Evolutionary conservation across 768 basidiomycete species (phyloP).

Genomic region (Dictyophora rubrovolvata): DNA sequence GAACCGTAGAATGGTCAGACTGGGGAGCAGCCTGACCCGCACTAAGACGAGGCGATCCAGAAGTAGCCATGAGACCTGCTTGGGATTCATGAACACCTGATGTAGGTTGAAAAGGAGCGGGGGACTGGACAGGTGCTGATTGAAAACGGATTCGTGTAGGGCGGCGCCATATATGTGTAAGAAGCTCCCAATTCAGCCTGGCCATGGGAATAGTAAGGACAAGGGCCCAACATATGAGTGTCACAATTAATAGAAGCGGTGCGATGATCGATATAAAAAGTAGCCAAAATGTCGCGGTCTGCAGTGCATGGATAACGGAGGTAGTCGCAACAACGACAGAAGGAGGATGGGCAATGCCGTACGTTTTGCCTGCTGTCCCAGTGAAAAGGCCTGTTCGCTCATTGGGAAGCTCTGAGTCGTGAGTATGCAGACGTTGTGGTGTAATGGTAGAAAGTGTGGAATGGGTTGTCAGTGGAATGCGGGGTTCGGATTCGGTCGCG

Average conservation of each 20-base stretch:
- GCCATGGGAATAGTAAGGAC: slow-evolving; percentile 98
- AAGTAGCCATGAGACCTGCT: slow-evolving; percentile 35
- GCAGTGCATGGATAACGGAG: slow-evolving; percentile 39
- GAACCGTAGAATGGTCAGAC: slow-evolving; percentile 65
- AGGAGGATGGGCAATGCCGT: slow-evolving; percentile 42
- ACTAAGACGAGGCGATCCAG: slow-evolving; percentile 65
- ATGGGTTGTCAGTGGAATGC: slow-evolving; percentile 31
- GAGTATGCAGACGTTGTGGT: slow-evolving; percentile 25
- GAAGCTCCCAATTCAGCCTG: slow-evolving; percentile 89
- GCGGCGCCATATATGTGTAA: slow-evolving; percentile 67
- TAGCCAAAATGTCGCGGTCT: slow-evolving; percentile 75
- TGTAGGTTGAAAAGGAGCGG: slow-evolving; percentile 30
- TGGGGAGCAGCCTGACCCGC: slow-evolving; percentile 82
- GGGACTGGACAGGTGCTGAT: slow-evolving; percentile 66
- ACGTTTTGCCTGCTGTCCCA: slow-evolving; percentile 43
- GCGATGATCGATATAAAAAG: slow-evolving; percentile 68
- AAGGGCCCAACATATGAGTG: slow-evolving; percentile 88
- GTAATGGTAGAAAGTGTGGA: slow-evolving; percentile 35
- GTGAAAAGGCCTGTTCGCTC: slow-evolving; percentile 22
- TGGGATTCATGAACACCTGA: slow-evolving; percentile 9
- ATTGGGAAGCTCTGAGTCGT: slow-evolving; percentile 19
- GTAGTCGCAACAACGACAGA: slow-evolving; percentile 12
- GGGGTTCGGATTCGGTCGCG: slow-evolving; percentile 13
- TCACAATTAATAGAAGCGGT: slow-evolving; percentile 80
- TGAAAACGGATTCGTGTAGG: slow-evolving; percentile 89